Base-by-base conservation (phyloP, 2,329 filamentous ascomycete species). In the Graphiopsis chlorocephala region DNA sequence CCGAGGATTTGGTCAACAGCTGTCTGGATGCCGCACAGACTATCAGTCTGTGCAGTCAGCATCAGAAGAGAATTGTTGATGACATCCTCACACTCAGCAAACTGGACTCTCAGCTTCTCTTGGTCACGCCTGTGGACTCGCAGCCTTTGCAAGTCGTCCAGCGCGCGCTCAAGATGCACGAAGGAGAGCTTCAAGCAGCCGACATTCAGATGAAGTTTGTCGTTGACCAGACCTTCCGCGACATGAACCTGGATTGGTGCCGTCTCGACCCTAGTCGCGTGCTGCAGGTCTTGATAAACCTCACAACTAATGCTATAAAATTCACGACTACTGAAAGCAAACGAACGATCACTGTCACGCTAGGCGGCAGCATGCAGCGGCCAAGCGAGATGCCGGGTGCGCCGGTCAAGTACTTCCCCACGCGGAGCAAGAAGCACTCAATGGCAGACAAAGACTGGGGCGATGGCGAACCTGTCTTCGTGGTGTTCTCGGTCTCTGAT, bases 281-380 rank as follows among this genome's bases (percentile, higher is more conserved):
- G 58, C 84, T 90, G 60, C 91, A 94, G 75, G 89, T 93, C 0
- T 80, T 93, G 3, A 92, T 94, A 74, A 94, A 94, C 70, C 82
- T 94, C 1, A 85, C 91, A 10, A 91, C 90, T 8, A 94, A 94
- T 71, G 90, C 90, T 0, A 88, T 94, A 75, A 94, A 94, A 71
- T 94, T 93, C 72, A 94, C 91, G 0, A 87, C 87, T 38, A 82
- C 82, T 0, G 85, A 88, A 20, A 81, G 82, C 17, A 84, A 80
- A 14, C 84, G 87, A 8, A 85, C 85, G 3, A 92, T 93, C 67
- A 82, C 82, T 7, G 85, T 93, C 25, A 86, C 83, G 1, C 79
- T 93, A 2, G 86, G 85, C 45, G 89, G 88, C 0, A 90, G 88
- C 1, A 82, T 77, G 35, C 78, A 86, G 25, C 79, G 85, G 3